A percentile compares a stretch with the other conserved stretches of the same genome.
These are phyloP conservation scores for Aspergillus sp. DNA, from an alignment of 2,329 filamentous ascomycete species.

Conservation along the genomic window DNA sequence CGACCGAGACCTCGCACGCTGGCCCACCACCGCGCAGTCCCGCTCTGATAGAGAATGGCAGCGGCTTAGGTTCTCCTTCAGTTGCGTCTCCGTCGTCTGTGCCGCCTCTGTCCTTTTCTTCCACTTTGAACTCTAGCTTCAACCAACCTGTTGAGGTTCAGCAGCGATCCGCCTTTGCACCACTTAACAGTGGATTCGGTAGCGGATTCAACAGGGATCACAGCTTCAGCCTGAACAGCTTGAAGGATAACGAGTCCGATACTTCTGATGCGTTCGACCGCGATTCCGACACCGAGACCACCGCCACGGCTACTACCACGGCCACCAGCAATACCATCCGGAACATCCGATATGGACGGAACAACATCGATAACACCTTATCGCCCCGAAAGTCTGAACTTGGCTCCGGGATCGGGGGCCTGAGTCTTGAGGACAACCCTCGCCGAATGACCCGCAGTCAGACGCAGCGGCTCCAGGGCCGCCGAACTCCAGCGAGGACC, in stretches of 20 bases:
- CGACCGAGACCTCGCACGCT: slow-evolving; percentile 1
- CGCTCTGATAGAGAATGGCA: slow-evolving; percentile 14
- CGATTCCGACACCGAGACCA: slow-evolving; percentile 40
- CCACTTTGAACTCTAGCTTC: slow-evolving; percentile 29
- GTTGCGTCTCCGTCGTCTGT: slow-evolving; percentile 22
- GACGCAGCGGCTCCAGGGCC: slow-evolving; percentile 25
- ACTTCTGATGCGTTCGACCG: slow-evolving; percentile 30
- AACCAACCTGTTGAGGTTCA: slow-evolving; percentile 24
- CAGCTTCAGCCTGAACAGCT: slow-evolving; percentile 32
- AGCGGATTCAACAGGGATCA: slow-evolving; percentile 23
- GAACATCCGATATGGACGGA: slow-evolving; percentile 37
- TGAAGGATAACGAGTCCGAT: slow-evolving; percentile 33
- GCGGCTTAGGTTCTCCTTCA: slow-evolving; percentile 16
- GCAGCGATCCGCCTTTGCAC: slow-evolving; percentile 22
- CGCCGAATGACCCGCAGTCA: slow-evolving; percentile 37
- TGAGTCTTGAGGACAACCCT: slow-evolving; percentile 36
- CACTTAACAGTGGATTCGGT: slow-evolving; percentile 7
- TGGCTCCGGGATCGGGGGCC: slow-evolving; percentile 31
- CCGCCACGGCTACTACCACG: slow-evolving; percentile 31
- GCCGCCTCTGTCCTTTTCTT: slow-evolving; percentile 32
- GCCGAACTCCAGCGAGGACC: slow-evolving; percentile 2
- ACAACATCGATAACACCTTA: slow-evolving; percentile 21
- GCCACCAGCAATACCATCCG: slow-evolving; percentile 34
- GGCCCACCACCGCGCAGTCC: not conserved
- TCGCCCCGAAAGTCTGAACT: slow-evolving; percentile 33